Conservation (phyloP, 331 rosid species). For the Saraca asoca region DNA sequence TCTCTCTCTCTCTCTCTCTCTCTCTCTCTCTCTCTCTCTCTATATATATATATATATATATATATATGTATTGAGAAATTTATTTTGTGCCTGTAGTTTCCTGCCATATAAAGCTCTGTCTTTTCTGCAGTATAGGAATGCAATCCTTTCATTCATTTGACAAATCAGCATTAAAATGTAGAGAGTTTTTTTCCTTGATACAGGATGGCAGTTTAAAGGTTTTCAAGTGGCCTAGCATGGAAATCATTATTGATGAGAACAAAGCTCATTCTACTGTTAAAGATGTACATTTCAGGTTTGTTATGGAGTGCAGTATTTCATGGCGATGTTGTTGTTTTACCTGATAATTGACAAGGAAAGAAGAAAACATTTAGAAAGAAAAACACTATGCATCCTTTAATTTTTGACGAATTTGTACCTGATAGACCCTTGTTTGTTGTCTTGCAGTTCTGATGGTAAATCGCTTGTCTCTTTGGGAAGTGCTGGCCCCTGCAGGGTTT, state of each 20-base stretch:
- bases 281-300: conserved; percentile 88
- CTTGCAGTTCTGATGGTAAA: conserved; percentile 79
- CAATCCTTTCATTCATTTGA: conserved; percentile 24
- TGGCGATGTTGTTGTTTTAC: conserved; percentile 18
- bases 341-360: conserved; percentile 22
- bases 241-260: conserved; percentile 57
- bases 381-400: background rate
- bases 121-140: conserved; percentile 10
- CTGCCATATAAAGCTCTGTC: background rate
- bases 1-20: too few species aligned
- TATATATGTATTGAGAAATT: background rate
- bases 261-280: conserved; percentile 68
- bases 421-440: conserved; percentile 35
- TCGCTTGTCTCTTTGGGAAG: conserved; percentile 78
- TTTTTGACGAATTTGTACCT: conserved; percentile 32
- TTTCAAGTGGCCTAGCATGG: conserved; percentile 94
- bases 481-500: conserved; percentile 84
- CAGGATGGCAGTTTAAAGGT: conserved; percentile 89
- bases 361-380: conserved; percentile 21
- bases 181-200: conserved; percentile 11
- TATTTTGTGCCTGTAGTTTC: conserved; percentile 16
- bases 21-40: too few species aligned
- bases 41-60: too few species aligned
- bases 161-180: conserved; percentile 26
- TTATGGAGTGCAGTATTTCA: conserved; percentile 27